These are phyloP conservation scores for Zea luxurians DNA, from an alignment of 176 grass and related monocot species.

Conservation along the genomic window DNA sequence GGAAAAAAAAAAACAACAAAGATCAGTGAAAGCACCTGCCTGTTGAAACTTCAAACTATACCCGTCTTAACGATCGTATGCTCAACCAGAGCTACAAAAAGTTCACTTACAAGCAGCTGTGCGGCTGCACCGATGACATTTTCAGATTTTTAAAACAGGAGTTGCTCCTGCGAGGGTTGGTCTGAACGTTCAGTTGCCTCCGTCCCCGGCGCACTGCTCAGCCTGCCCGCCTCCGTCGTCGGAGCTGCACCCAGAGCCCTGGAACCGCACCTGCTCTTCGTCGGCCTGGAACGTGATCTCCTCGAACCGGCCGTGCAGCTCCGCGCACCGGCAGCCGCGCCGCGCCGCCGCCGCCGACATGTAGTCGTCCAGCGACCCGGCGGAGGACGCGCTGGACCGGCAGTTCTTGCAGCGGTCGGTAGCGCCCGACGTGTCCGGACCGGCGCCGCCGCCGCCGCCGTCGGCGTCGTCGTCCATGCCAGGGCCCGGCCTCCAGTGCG, in stretches of 20 bases:
- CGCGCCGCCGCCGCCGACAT: constrained; percentile 36
- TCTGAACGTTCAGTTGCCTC: neutral
- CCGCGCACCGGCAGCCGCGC: constrained; percentile 41
- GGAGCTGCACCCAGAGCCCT: constrained; percentile 30
- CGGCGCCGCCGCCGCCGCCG: neutral
- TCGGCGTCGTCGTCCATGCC: constrained; percentile 34
- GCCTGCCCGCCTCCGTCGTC: constrained; percentile 12
- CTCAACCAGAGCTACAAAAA: neutral
- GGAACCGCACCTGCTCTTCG: constrained; percentile 11
- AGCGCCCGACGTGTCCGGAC: neutral
- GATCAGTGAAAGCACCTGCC: neutral
- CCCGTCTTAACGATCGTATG: neutral
- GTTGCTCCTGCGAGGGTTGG: neutral
- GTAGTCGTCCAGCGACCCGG: constrained; percentile 54
- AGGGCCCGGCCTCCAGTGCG: constrained; percentile 58
- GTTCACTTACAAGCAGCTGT: neutral
- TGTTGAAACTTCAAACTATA: neutral
- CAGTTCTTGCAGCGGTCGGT: constrained; percentile 43
- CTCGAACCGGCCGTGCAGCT: constrained; percentile 70
- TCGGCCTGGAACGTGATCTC: constrained; percentile 70
- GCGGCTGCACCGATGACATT: neutral
- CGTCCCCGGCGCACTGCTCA: neutral
- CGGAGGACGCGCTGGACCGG: constrained; percentile 52
- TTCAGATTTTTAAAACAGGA: neutral
- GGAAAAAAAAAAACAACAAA: neutral